Evolutionary conservation across 768 basidiomycete genomes (phyloP).

Genomic region (Lentinula sp.): DNA sequence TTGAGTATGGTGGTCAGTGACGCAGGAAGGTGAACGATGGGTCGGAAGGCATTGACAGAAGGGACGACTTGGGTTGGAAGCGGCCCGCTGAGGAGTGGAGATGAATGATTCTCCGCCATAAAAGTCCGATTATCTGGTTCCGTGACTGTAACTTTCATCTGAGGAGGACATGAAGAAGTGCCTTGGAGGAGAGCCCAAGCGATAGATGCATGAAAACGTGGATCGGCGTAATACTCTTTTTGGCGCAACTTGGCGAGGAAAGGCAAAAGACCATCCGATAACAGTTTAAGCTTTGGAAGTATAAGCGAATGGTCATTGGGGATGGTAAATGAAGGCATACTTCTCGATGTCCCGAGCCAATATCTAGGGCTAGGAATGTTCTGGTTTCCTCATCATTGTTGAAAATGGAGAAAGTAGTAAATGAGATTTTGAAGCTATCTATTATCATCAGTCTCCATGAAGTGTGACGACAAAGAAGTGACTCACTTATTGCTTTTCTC

Average conservation of each 20-base stretch:
- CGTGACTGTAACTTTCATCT: not conserved
- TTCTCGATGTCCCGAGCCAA: slow-evolving; percentile 79
- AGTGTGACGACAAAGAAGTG: slow-evolving; percentile 1
- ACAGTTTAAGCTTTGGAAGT: slow-evolving; percentile 44
- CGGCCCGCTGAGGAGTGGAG: slow-evolving; percentile 9
- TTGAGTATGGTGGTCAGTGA: slow-evolving; percentile 46
- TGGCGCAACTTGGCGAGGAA: slow-evolving; percentile 58
- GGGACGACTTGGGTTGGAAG: slow-evolving; percentile 8
- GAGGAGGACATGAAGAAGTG: not conserved
- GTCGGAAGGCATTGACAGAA: slow-evolving; percentile 27
- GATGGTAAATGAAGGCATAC: slow-evolving; percentile 28
- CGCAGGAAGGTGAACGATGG: slow-evolving; percentile 47
- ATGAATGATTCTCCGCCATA: slow-evolving; percentile 7
- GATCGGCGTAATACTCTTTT: slow-evolving; percentile 71
- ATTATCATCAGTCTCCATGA: slow-evolving; percentile 1
- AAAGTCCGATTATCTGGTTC: not conserved
- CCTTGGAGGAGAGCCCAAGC: slow-evolving; percentile 74
- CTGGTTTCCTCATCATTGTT: slow-evolving; percentile 78
- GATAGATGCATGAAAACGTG: slow-evolving; percentile 85
- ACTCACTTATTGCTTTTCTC: slow-evolving; percentile 42
- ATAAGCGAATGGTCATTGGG: not conserved
- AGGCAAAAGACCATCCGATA: slow-evolving; percentile 54
- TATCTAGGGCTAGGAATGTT: slow-evolving; percentile 73
- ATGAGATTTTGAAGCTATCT: slow-evolving; percentile 65
- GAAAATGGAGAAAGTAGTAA: slow-evolving; percentile 64